Evolutionary conservation across 306 rosid genomes (phyloP).

Genomic region (Argentina anserina): DNA sequence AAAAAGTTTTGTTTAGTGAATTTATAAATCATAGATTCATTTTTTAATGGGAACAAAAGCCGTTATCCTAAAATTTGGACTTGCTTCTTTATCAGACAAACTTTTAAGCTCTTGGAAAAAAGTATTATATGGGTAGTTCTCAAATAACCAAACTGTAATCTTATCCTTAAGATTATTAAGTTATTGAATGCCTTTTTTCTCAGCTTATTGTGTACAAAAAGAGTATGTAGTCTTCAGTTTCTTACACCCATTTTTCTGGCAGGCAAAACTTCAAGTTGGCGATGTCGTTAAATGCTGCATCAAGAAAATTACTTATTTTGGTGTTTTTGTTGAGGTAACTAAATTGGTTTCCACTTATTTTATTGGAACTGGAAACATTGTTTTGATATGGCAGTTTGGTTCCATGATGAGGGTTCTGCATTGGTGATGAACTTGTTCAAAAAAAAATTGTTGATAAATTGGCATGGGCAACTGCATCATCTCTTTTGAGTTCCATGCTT

Average conservation of each 20-base stretch:
- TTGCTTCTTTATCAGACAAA: background rate
- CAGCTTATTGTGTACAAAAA: background rate
- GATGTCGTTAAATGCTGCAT: slow-evolving; percentile 79
- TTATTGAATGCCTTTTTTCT: background rate
- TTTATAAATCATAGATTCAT: background rate
- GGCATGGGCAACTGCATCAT: background rate
- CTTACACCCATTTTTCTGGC: slow-evolving; percentile 32
- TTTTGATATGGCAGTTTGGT: background rate
- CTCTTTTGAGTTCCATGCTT: slow-evolving; percentile 6
- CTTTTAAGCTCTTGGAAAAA: background rate
- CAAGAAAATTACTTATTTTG: slow-evolving; percentile 83
- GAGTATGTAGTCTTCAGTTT: slow-evolving; percentile 14
- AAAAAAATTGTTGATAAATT: background rate
- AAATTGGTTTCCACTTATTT: slow-evolving; percentile 21
- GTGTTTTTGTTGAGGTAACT: slow-evolving; percentile 89
- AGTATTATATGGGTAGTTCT: background rate
- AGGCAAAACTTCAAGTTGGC: slow-evolving; percentile 89
- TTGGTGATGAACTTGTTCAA: background rate
- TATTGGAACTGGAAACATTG: background rate
- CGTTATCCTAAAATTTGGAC: background rate
- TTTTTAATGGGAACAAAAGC: background rate
- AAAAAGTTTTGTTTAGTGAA: background rate
- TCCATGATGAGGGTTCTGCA: background rate
- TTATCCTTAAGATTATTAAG: background rate
- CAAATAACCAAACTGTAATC: background rate